Conservation (phyloP, 1,284 basidiomycete species). For the Calocybe gambosa region DNA sequence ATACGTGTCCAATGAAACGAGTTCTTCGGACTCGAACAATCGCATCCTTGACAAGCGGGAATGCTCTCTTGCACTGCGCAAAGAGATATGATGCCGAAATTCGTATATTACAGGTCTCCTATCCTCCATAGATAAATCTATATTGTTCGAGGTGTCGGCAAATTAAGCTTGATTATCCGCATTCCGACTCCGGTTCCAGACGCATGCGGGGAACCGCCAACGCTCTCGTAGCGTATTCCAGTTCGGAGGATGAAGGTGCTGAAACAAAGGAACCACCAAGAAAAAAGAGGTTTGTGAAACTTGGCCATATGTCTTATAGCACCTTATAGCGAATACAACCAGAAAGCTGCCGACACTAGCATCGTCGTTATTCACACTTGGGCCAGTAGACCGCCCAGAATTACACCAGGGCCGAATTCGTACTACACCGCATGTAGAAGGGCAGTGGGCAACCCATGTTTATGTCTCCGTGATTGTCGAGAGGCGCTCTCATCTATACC, state of each 20-base stretch:
- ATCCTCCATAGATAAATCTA: no score
- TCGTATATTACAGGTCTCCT: no score
- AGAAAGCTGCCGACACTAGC: slow-evolving; percentile 61
- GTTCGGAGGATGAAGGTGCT: slow-evolving; percentile 25
- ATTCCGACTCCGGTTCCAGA: not conserved
- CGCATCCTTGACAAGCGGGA: no score
- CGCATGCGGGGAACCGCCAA: slow-evolving; percentile 24
- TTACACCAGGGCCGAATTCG: slow-evolving; percentile 76
- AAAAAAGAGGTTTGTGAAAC: slow-evolving; percentile 27
- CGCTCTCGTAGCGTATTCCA: slow-evolving; percentile 27
- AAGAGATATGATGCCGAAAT: no score
- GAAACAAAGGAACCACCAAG: slow-evolving; percentile 7
- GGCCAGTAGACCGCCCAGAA: slow-evolving; percentile 58
- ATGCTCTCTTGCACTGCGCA: no score
- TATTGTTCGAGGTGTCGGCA: no score
- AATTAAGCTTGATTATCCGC: no score
- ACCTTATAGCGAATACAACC: not conserved
- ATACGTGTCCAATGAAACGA: no score
- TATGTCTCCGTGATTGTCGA: slow-evolving; percentile 57
- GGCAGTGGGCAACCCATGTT: slow-evolving; percentile 72
- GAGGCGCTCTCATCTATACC: slow-evolving; percentile 33
- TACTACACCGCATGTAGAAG: slow-evolving; percentile 69
- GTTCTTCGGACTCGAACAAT: no score
- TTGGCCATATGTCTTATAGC: not conserved
- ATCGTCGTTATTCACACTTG: slow-evolving; percentile 36